These are phyloP conservation scores for Arabidopsis arenosa DNA, from an alignment of 345 rosid genomes.

Conservation along the genomic window DNA sequence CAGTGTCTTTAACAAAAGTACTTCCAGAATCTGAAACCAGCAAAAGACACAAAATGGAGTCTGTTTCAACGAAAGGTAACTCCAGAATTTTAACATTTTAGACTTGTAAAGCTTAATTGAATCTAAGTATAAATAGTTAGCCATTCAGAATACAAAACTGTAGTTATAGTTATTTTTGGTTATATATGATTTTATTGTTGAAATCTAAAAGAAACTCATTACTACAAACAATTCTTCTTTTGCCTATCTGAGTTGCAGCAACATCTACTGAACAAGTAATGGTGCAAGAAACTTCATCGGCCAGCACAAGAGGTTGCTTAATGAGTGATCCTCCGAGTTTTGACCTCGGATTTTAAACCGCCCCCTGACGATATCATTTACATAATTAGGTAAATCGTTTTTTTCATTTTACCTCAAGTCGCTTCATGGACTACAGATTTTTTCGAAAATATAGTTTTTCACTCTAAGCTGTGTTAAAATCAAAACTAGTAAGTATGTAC, in stretches of 20 bases:
- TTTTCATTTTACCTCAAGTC: background rate
- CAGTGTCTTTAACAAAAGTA: constrained; percentile 37
- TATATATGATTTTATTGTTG: background rate
- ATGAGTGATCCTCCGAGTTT: constrained; percentile 53
- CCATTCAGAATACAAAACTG: background rate
- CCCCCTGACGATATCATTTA: background rate
- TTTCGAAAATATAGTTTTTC: background rate
- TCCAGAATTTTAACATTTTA: constrained; percentile 18
- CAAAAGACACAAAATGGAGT: constrained; percentile 36
- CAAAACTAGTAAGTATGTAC: background rate
- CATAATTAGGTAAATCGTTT: constrained; percentile 7
- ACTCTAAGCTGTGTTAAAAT: background rate
- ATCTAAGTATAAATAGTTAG: background rate
- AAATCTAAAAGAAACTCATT: constrained; percentile 14
- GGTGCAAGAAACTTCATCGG: constrained; percentile 27
- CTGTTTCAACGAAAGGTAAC: constrained; percentile 34
- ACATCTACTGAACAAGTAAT: constrained; percentile 19
- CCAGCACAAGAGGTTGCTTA: constrained; percentile 14
- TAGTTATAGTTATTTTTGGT: background rate
- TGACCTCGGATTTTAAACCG: constrained; percentile 59
- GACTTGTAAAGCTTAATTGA: background rate
- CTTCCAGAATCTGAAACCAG: constrained; percentile 44
- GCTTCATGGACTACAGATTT: background rate
- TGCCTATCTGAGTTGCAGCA: constrained; percentile 18
- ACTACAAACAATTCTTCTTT: background rate